phyloP scores from a whole-genome alignment of 371 early-diverging fungal genomes.

The Batrachochytrium dendrobatidis region DNA sequence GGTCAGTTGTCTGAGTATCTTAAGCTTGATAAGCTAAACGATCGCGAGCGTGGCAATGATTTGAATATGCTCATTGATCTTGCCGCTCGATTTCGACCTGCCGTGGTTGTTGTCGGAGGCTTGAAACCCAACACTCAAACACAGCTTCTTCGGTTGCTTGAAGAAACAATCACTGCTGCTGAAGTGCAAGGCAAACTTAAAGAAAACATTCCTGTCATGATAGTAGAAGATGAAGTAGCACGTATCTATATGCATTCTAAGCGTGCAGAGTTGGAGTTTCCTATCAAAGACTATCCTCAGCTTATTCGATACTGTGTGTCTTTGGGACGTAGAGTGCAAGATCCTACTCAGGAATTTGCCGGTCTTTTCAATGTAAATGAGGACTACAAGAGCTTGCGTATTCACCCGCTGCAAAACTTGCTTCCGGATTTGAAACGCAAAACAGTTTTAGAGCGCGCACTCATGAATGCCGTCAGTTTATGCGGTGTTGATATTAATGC shows the following conservation, averaged over 20 bases:
- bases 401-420: slow-evolving; percentile 70
- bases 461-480: slow-evolving; percentile 77
- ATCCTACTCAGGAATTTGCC: slow-evolving; percentile 78
- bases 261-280: slow-evolving; percentile 66
- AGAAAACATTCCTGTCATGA: slow-evolving; percentile 29
- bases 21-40: slow-evolving; percentile 25
- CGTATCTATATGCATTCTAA: slow-evolving; percentile 73
- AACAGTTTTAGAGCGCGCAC: slow-evolving; percentile 68
- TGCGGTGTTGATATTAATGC: slow-evolving; percentile 84
- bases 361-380: slow-evolving; percentile 62
- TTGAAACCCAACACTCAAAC: slow-evolving; percentile 62
- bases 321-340: slow-evolving; percentile 78
- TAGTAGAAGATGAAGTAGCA: slow-evolving; percentile 84
- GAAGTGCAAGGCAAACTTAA: slow-evolving; percentile 33
- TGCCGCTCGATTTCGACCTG: slow-evolving; percentile 40
- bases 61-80: slow-evolving; percentile 54
- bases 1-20: slow-evolving; percentile 63
- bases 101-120: slow-evolving; percentile 79
- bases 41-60: slow-evolving; percentile 45
- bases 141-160: slow-evolving; percentile 60
- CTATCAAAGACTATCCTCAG: slow-evolving; percentile 46
- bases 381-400: slow-evolving; percentile 51
- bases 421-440: slow-evolving; percentile 60
- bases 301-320: slow-evolving; percentile 82
- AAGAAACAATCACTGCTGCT: slow-evolving; percentile 45